phyloP scores from a whole-genome alignment of 495 filamentous ascomycete species.

The Aspergillus diversus region DNA sequence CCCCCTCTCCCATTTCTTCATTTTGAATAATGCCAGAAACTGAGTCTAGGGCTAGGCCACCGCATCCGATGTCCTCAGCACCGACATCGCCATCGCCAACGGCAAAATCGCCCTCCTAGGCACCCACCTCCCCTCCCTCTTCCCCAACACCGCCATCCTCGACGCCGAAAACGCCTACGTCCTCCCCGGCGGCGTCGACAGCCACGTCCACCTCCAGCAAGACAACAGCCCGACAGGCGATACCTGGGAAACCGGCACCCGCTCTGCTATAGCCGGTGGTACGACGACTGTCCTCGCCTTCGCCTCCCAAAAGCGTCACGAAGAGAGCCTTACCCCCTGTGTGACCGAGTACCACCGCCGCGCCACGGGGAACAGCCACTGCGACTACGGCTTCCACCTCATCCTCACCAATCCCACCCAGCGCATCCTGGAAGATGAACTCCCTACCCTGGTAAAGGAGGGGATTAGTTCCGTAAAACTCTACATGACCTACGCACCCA shows the following conservation, averaged over 20 bases:
- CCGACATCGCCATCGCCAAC: conserved; percentile 56
- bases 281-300: conserved; percentile 65
- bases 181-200: conserved; percentile 49
- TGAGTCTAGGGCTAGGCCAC: too few relatives aligned
- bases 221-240: conserved; percentile 53
- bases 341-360: conserved; percentile 52
- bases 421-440: conserved; percentile 47
- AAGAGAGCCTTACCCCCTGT: conserved; percentile 51
- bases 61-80: conserved; percentile 45
- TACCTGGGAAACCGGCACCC: conserved; percentile 50
- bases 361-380: conserved; percentile 52
- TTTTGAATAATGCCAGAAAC: neutral
- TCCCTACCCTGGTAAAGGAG: conserved; percentile 44
- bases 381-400: conserved; percentile 65
- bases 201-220: conserved; percentile 50
- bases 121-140: conserved; percentile 33
- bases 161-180: conserved; percentile 38
- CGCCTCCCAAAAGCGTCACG: conserved; percentile 55
- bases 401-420: conserved; percentile 56
- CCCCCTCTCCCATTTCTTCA: neutral
- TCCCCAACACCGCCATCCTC: conserved; percentile 31
- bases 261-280: conserved; percentile 61
- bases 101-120: conserved; percentile 54
- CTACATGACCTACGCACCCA: conserved; percentile 66
- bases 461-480: conserved; percentile 62